Conservation (phyloP, 306 rosid genomes). For the Corylus americana region DNA sequence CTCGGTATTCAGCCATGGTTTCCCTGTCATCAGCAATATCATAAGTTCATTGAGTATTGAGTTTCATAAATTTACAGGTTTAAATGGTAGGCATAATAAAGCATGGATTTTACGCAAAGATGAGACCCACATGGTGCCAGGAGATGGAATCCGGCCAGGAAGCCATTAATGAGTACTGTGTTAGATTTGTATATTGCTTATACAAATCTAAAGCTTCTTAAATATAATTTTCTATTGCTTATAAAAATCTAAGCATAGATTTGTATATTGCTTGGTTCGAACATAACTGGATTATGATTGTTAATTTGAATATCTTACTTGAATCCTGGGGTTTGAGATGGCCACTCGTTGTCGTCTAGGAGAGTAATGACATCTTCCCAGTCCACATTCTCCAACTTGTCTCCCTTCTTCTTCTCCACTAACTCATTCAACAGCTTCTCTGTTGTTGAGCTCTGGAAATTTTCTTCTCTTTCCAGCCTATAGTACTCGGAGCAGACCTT, state of each 20-base stretch:
- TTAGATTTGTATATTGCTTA: too few relatives aligned
- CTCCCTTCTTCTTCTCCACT: slow-evolving; percentile 44
- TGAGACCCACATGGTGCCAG: neutral
- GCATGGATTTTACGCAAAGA: neutral
- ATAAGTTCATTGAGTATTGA: too few relatives aligned
- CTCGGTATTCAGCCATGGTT: slow-evolving; percentile 75
- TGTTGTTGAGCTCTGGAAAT: slow-evolving; percentile 60
- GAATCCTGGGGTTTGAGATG: slow-evolving; percentile 67
- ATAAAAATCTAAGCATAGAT: too few relatives aligned
- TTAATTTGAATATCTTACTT: slow-evolving; percentile 38
- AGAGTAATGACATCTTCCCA: slow-evolving; percentile 96
- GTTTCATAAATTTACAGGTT: neutral
- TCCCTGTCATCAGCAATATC: slow-evolving; percentile 52
- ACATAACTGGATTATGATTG: too few relatives aligned
- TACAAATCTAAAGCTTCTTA: too few relatives aligned
- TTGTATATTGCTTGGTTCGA: too few relatives aligned
- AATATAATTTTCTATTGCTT: too few relatives aligned
- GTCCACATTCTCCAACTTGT: slow-evolving; percentile 63
- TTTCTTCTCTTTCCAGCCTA: slow-evolving; percentile 77
- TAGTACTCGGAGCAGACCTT: slow-evolving; percentile 62
- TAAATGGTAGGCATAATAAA: neutral
- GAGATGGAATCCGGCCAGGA: neutral
- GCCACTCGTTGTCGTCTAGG: slow-evolving; percentile 77
- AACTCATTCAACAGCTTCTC: slow-evolving; percentile 54
- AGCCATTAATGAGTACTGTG: too few relatives aligned